phyloP scores from a whole-genome alignment of 805 yeast genomes.

The Ogataea dorogensis region DNA sequence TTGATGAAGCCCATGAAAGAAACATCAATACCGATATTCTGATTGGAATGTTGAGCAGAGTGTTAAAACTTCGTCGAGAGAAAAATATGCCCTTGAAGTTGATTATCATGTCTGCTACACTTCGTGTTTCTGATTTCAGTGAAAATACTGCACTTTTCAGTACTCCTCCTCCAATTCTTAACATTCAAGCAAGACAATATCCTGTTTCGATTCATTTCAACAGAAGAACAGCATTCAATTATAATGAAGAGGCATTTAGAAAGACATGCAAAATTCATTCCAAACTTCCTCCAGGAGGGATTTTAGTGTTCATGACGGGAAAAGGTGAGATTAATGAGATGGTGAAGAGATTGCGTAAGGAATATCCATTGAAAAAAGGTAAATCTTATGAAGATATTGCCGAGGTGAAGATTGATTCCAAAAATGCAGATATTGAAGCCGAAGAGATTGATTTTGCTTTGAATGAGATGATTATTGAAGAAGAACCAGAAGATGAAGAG shows the following conservation, averaged over 20 bases:
- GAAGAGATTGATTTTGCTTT: constrained; percentile 78
- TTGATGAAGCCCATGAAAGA: constrained; percentile 98
- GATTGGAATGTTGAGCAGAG: constrained; percentile 91
- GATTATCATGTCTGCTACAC: constrained; percentile 95
- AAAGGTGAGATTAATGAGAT: constrained; percentile 83
- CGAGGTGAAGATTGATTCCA: constrained; percentile 51
- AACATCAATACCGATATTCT: constrained; percentile 93
- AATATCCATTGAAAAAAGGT: constrained; percentile 54
- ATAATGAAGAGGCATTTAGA: constrained; percentile 79
- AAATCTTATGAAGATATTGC: constrained; percentile 34
- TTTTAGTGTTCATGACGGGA: constrained; percentile 88
- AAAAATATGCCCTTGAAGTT: constrained; percentile 68
- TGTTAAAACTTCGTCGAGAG: constrained; percentile 66
- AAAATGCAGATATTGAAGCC: constrained; percentile 71
- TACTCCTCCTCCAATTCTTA: constrained; percentile 79
- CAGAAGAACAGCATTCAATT: constrained; percentile 71
- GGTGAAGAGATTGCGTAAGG: constrained; percentile 64
- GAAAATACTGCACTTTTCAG: constrained; percentile 71
- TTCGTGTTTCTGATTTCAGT: constrained; percentile 89
- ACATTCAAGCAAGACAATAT: constrained; percentile 89
- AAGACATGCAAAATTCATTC: constrained; percentile 87
- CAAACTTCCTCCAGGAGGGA: constrained; percentile 89
- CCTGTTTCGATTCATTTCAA: constrained; percentile 93
- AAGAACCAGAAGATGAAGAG: too few relatives aligned
- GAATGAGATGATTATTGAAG: constrained; percentile 35